These are phyloP conservation scores for Populus hybrid DNA, from an alignment of 441 rosid species.

Conservation along the genomic window DNA sequence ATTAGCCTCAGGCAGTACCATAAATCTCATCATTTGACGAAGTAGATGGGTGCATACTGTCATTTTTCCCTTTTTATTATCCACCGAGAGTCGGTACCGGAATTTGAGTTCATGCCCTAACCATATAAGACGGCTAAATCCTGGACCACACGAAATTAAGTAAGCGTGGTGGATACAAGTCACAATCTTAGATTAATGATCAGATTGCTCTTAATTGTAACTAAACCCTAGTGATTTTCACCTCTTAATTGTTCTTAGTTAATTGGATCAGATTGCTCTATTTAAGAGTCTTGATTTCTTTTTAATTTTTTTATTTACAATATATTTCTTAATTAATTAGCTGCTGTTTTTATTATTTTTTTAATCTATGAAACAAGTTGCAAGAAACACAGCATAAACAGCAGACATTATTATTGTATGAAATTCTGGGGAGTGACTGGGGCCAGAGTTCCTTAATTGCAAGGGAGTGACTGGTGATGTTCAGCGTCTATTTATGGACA, in stretches of 20 bases:
- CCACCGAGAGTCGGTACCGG: conserved; percentile 4
- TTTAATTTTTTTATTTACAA: too few relatives aligned
- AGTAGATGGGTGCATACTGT: conserved; percentile 39
- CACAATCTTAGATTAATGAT: conserved; percentile 6
- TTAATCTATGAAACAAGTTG: neutral
- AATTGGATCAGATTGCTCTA: too few relatives aligned
- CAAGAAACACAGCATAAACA: neutral
- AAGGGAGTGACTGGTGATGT: too few relatives aligned
- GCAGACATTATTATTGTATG: neutral
- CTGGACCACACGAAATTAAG: too few relatives aligned
- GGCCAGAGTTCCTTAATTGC: too few relatives aligned
- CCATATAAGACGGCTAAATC: too few relatives aligned
- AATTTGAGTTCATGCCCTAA: too few relatives aligned
- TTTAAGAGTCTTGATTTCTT: too few relatives aligned
- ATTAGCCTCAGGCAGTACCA: conserved; percentile 26
- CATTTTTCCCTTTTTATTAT: conserved; percentile 23
- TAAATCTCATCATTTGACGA: conserved; percentile 34
- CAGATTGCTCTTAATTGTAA: neutral
- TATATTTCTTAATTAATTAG: too few relatives aligned
- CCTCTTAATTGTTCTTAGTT: neutral
- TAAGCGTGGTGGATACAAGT: conserved; percentile 15
- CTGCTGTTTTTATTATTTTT: too few relatives aligned
- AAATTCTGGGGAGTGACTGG: too few relatives aligned
- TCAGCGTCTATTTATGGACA: too few relatives aligned
- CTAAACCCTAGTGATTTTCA: neutral